Evolutionary conservation across 257 asterid species (phyloP).

Genomic region (Fraxinus pennsylvanica): DNA sequence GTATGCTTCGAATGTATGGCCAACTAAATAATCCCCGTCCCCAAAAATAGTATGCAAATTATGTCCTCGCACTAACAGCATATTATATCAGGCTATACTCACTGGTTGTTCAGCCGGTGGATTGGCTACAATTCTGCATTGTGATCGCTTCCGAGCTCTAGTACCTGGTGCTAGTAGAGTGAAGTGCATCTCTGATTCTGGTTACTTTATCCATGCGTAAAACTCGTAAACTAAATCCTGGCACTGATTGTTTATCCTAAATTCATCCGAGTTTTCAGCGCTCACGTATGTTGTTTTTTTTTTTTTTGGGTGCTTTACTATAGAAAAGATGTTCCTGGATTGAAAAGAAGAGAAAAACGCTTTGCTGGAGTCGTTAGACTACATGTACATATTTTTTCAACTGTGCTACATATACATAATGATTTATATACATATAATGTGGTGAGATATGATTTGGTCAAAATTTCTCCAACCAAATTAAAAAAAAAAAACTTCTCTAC

Average conservation of each 20-base stretch:
- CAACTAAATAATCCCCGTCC: not conserved
- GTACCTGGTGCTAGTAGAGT: conserved; percentile 24
- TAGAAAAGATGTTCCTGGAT: conserved; percentile 35
- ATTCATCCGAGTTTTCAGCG: no score
- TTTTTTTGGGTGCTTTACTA: not conserved
- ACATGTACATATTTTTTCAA: conserved; percentile 23
- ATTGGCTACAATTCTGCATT: conserved; percentile 44
- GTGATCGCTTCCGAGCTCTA: conserved; percentile 39
- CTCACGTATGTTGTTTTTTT: not conserved
- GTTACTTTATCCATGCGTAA: conserved; percentile 48
- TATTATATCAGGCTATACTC: conserved; percentile 35
- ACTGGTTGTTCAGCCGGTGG: conserved; percentile 56
- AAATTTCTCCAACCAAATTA: no score
- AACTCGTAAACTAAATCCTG: not conserved
- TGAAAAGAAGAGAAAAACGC: not conserved
- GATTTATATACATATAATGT: no score
- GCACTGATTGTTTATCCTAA: not conserved
- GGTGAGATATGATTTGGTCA: no score
- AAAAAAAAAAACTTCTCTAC: no score
- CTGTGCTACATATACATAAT: no score
- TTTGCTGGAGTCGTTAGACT: conserved; percentile 8
- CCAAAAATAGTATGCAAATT: not conserved
- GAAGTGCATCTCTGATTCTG: conserved; percentile 51
- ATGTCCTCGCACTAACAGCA: not conserved
- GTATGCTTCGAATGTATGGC: conserved; percentile 34